Base-by-base conservation (phyloP, 257 asterid genomes). In the Plectranthus barbatus region DNA sequence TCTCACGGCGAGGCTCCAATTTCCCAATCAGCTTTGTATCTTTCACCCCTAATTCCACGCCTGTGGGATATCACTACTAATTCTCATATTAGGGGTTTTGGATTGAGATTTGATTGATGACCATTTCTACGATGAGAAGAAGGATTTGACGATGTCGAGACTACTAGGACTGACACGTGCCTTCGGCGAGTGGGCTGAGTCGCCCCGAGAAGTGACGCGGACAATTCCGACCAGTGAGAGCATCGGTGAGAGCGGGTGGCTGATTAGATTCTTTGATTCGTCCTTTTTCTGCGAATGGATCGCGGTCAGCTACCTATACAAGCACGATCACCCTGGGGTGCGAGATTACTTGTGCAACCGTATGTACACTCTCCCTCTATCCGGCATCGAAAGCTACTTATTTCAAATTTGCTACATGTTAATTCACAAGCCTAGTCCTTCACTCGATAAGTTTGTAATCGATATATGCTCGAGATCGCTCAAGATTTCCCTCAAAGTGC, bases 271-370 rank as follows among this genome's bases (percentile, higher is more conserved):
- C 80, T 90, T 90, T 21, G 95, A 90, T 74, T 90, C 97, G 9
- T 60, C 97, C 0, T 90, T 90, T 34, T 90, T 90, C 81, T 90
- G 97, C 70, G 97, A 90, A 79, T 90, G 97, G 97, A 90, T 90
- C 76, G 97, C 97, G 39, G 97, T 90, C 50, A 90, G 97, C 81
- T 90, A 90, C 79, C 87, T 90, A 50, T 90, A 90, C 80, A 90
- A 84, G 81, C 97, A 90, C 80, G 88, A 81, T 74, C 97, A 90
- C 21, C 79, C 95, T 2, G 97, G 97, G 40, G 97, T 90, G 60
- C 76, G 97, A 45, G 97, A 90, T 65, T 90, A 90, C 79, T 66
- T 90, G 69, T 90, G 97, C 75, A 90, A 90, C 74, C 86, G 97
- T 72, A 90, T 90, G 97, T 90, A 90, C 61, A 84, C 97, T 56